Percentiles rank a stretch among this genome's conserved stretches.
phyloP scores from a whole-genome alignment of 169 alveolate genomes.

The Cryptosporidium sp. region DNA sequence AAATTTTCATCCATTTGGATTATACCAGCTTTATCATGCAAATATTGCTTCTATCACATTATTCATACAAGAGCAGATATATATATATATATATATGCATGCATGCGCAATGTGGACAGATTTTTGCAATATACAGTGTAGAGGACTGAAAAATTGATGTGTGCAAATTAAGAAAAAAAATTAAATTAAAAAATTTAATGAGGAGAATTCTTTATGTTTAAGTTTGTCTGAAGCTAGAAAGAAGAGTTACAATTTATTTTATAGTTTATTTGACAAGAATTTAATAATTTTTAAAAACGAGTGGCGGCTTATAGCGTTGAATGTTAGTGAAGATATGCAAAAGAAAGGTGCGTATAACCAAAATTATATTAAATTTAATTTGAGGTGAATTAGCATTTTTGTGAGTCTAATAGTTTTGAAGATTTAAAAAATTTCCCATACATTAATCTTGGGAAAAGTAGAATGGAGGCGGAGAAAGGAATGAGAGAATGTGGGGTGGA shows the following conservation, averaged over 20 bases:
- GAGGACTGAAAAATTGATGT: slow-evolving; percentile 9
- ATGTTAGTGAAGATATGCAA: not conserved
- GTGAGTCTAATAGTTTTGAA: not conserved
- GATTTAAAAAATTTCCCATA: not conserved
- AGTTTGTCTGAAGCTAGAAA: not conserved
- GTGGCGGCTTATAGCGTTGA: slow-evolving; percentile 3
- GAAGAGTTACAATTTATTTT: not conserved
- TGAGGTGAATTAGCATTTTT: not conserved
- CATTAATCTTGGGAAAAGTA: not conserved
- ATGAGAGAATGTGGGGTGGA: slow-evolving; percentile 1
- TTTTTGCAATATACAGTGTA: slow-evolving; percentile 18
- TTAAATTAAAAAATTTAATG: not conserved
- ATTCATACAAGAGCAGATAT: not conserved
- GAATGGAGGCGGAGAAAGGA: not conserved
- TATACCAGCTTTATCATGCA: too few species aligned
- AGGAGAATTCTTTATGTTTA: not conserved
- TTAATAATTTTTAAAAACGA: not conserved
- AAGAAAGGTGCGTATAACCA: not conserved
- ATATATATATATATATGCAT: not conserved
- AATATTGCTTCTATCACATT: not conserved
- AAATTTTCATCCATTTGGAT: too few species aligned
- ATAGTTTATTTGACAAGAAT: not conserved
- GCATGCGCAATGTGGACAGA: slow-evolving; percentile 66
- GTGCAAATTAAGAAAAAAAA: slow-evolving; percentile 4
- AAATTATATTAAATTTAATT: not conserved